Percentiles rank a stretch among this genome's conserved stretches.
Evolutionary conservation across 2,329 filamentous ascomycete genomes (phyloP).

Genomic region (Thelonectria discophora): DNA sequence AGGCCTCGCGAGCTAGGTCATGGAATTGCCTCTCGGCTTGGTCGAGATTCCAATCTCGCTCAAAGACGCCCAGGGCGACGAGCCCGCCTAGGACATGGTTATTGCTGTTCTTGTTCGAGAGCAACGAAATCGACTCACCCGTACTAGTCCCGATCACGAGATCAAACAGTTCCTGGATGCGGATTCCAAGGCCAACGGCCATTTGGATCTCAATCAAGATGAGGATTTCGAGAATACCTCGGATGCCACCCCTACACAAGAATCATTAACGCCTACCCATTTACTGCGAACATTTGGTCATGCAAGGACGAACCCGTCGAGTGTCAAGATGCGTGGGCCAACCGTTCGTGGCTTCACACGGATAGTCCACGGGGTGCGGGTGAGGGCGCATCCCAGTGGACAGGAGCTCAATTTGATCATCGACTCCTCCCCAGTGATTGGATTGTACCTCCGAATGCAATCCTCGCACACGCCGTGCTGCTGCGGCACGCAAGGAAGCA

Average conservation of each 20-base stretch:
- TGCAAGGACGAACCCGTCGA: slow-evolving; percentile 20
- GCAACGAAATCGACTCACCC: slow-evolving; percentile 8
- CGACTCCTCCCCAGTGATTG: background rate
- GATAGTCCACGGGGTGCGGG: slow-evolving; percentile 20
- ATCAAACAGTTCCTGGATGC: slow-evolving; percentile 28
- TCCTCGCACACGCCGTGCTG: slow-evolving; percentile 25
- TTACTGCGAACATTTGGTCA: background rate
- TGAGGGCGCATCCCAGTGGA: slow-evolving; percentile 12
- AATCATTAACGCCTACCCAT: background rate
- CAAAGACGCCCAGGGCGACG: slow-evolving; percentile 21
- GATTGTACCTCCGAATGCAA: background rate
- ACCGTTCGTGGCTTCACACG: slow-evolving; percentile 22
- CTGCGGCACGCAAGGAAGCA: slow-evolving; percentile 18
- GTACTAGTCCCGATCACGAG: slow-evolving; percentile 29
- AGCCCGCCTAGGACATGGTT: slow-evolving; percentile 14
- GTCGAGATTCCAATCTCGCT: background rate
- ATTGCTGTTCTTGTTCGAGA: too few relatives aligned
- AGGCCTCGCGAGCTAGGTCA: slow-evolving; percentile 6
- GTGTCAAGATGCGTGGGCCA: slow-evolving; percentile 14
- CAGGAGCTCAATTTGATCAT: slow-evolving; percentile 7
- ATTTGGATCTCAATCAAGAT: slow-evolving; percentile 12
- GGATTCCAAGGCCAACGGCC: slow-evolving; percentile 7
- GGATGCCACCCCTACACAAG: slow-evolving; percentile 18
- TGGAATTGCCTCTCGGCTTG: slow-evolving; percentile 2
- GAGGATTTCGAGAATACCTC: slow-evolving; percentile 18